phyloP scores from a whole-genome alignment of 1,139 yeast species.

The Geotrichum reessii region DNA sequence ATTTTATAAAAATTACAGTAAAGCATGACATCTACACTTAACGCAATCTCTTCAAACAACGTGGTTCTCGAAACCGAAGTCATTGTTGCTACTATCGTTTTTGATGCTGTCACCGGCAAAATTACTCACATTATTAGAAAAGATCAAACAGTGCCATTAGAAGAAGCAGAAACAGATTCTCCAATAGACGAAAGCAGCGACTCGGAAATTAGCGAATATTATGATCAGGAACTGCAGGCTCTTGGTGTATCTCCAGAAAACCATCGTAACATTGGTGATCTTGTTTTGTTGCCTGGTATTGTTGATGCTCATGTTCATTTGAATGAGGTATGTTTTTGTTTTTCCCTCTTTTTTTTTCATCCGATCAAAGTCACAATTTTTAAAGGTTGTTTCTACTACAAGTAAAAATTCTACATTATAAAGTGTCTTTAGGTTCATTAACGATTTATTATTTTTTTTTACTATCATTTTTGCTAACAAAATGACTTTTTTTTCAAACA shows the following conservation, averaged over 20 bases:
- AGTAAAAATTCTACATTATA: too few relatives aligned
- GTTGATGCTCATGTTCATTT: conserved; percentile 92
- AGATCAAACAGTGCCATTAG: not conserved
- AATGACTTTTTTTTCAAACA: not conserved
- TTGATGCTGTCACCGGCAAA: conserved; percentile 58
- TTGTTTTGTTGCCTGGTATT: conserved; percentile 75
- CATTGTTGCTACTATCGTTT: conserved; percentile 63
- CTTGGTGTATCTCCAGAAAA: conserved; percentile 10
- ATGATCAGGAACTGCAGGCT: conserved; percentile 6
- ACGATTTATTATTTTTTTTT: too few relatives aligned
- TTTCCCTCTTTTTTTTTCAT: not conserved
- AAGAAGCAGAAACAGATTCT: not conserved
- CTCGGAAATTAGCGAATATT: conserved; percentile 1
- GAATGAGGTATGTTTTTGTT: conserved; percentile 46
- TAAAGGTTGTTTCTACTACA: too few relatives aligned
- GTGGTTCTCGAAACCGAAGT: conserved; percentile 53
- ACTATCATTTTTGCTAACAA: not conserved
- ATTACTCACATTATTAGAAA: conserved; percentile 33
- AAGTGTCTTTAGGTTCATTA: too few relatives aligned
- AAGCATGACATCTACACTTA: not conserved
- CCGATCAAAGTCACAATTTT: too few relatives aligned
- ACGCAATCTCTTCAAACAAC: conserved; percentile 56
- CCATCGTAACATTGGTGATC: conserved; percentile 42
- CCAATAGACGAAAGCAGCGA: conserved; percentile 35
- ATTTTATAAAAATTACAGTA: not conserved